Base-by-base conservation (phyloP, 2,329 filamentous ascomycete genomes). In the Periconia sp. region DNA sequence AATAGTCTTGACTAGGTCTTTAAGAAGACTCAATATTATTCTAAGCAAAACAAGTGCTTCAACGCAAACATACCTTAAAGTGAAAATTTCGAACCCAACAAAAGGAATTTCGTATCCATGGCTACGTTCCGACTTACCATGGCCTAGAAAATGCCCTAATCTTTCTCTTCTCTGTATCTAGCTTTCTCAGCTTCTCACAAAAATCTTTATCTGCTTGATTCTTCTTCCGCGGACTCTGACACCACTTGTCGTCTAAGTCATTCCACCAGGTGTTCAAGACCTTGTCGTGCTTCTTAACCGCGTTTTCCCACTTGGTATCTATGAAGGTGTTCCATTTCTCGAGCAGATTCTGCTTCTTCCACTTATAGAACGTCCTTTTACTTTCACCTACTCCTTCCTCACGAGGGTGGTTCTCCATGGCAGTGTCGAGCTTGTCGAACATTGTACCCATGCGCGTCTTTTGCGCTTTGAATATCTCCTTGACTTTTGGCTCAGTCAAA, bases 281-380 rank as follows among this genome's bases (percentile, higher is more conserved):
- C 9, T 25, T 25, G 8, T 4, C n/a, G n/a, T 36, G 34, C 21
- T 34, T 34, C 6, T 18, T n/a, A 6, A 34, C 31, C 18, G 31
- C 31, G 16, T 18, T 22, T n/a, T 29, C 25, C 24, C 35, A 43
- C 17, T 25, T 42, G 5, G 23, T 18, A 22, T 47, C 18, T 34
- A 47, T 42, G 19, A 36, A 47, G 17, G 12, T 22, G 22, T 43
- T 16, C 44, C 44, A 47, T 8, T 21, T 4, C 0, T 13, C 19
- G 23, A 22, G 24, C 3, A 47, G 35, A 11, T 33, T 24, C 24
- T 47, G 38, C 17, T 34, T 39, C 24, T 30, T 25, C 44, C 44
- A 47, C 12, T 38, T 13, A 11, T 28, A 17, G 9, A 23, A 37
- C 4, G 13, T 25, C 19, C 11, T 19, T 19, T n/a, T 24, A 2